Base-by-base conservation (phyloP, 2,329 filamentous ascomycete genomes). In the Pestalotiopsis sp. region DNA sequence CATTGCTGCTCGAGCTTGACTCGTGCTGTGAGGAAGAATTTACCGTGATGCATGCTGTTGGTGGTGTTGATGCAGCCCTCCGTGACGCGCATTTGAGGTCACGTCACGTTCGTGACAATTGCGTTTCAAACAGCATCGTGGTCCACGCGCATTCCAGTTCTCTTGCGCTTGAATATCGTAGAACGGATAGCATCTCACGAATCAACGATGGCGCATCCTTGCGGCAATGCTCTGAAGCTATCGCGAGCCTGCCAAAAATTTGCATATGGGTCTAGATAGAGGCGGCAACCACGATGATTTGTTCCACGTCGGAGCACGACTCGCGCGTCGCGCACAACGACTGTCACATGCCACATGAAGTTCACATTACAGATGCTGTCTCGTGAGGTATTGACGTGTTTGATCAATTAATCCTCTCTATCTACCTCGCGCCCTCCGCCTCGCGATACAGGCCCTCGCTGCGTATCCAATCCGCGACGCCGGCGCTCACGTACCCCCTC, bases 391-490 rank as follows among this genome's bases (percentile, higher is more conserved):
- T 49, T 49, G 13, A 27, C 4, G 14, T 1, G 14, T n/a, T 11
- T 4, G 2, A 36, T 17, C 2, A 61, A 27, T 27, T 12, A 9
- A 61, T 31, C 14, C 20, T 31, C 14, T 20, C 27, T 31, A 40
- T 20, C 27, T 36, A 40, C 27, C 27, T 27, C 56, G 56, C 13
- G 56, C 4, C 23, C 14, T 52, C 25, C 23, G 31, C 7, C 25
- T 59, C 57, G 23, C 41, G n/a, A 57, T 94, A 94, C 69, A 94
- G 70, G 2, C 75, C 78, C 73, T 89, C 82, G 12, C 81, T 78
- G 70, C 85, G 78, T 36, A 94, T 84, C 87, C 89, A 93, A 25
- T 77, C 79, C 61, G 80, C 81, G 0, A 94, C 87, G 2, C 84
- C 83, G 2, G 78, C 77, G 0, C 87, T 88, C 41, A 93, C 90